These are phyloP conservation scores for Saraca asoca DNA, from an alignment of 331 rosid genomes.

Conservation along the genomic window DNA sequence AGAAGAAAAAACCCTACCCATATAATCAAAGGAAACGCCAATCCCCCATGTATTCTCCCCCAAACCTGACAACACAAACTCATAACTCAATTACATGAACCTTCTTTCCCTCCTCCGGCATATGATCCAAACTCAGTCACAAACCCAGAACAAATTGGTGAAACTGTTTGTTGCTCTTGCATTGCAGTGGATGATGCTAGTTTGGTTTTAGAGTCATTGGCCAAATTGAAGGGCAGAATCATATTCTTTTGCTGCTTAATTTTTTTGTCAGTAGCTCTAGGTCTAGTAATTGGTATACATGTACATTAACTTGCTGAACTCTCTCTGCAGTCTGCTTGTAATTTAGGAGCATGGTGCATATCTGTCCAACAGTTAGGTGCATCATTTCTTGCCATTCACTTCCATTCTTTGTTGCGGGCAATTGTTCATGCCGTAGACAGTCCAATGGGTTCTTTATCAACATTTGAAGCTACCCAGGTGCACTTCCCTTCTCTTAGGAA, in stretches of 20 bases:
- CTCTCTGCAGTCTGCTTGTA: conserved; percentile 70
- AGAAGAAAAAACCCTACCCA: too few relatives aligned
- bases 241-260: not conserved
- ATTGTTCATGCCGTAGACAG: conserved; percentile 77
- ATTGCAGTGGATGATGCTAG: conserved; percentile 59
- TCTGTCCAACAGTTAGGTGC: conserved; percentile 71
- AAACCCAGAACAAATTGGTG: too few relatives aligned
- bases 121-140: too few relatives aligned
- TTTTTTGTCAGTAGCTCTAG: not conserved
- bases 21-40: too few relatives aligned
- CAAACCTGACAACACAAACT: too few relatives aligned
- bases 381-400: conserved; percentile 49
- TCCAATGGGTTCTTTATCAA: conserved; percentile 84
- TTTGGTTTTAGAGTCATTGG: conserved; percentile 58
- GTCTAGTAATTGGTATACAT: not conserved
- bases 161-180: not conserved
- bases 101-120: too few relatives aligned
- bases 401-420: conserved; percentile 55
- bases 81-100: too few relatives aligned
- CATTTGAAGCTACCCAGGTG: conserved; percentile 90
- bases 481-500: not conserved
- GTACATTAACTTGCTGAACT: conserved; percentile 14
- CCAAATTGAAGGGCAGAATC: conserved; percentile 56
- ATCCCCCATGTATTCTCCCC: too few relatives aligned
- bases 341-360: conserved; percentile 86